Percentiles rank a stretch among this genome's conserved stretches.
Evolutionary conservation across 768 basidiomycete species (phyloP).

Genomic region (Phaeolepiota aurea): DNA sequence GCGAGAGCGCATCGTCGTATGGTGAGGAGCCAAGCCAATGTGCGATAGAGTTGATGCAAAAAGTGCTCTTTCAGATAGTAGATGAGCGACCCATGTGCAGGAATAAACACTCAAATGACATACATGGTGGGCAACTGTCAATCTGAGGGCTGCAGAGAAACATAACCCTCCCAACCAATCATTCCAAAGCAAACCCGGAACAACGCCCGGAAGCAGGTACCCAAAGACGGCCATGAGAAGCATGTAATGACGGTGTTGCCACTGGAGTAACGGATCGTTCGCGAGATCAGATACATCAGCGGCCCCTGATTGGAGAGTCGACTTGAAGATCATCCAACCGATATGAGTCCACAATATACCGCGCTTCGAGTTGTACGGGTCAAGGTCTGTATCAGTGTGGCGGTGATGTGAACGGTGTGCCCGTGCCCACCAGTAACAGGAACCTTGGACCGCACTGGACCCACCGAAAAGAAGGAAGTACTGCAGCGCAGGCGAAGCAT

Average conservation of each 20-base stretch:
- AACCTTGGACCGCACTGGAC: slow-evolving; percentile 79
- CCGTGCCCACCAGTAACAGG: slow-evolving; percentile 82
- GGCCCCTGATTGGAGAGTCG: slow-evolving; percentile 59
- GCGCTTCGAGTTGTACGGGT: slow-evolving; percentile 76
- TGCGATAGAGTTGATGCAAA: slow-evolving; percentile 84
- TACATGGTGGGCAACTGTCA: slow-evolving; percentile 78
- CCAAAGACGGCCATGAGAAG: slow-evolving; percentile 56
- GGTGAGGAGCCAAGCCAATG: slow-evolving; percentile 78
- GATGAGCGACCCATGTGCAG: no score
- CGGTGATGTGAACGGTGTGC: slow-evolving; percentile 80
- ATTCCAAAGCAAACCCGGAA: slow-evolving; percentile 65
- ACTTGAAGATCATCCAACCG: slow-evolving; percentile 81
- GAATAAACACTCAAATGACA: no score
- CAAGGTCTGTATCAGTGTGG: slow-evolving; percentile 79
- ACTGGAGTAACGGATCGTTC: slow-evolving; percentile 61
- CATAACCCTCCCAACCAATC: slow-evolving; percentile 77
- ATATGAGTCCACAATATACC: slow-evolving; percentile 76
- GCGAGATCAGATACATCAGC: slow-evolving; percentile 69
- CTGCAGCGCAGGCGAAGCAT: slow-evolving; percentile 65
- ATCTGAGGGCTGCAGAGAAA: slow-evolving; percentile 62
- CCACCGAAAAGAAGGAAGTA: slow-evolving; percentile 65
- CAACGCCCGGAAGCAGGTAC: slow-evolving; percentile 55
- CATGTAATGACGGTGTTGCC: slow-evolving; percentile 74
- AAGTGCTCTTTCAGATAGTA: slow-evolving; percentile 50
- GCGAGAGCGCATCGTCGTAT: slow-evolving; percentile 74